Percentiles rank a stretch among this genome's conserved stretches.
Evolutionary conservation across 208 protist species (phyloP).

Genomic region (Wallacemonas rigidus): DNA sequence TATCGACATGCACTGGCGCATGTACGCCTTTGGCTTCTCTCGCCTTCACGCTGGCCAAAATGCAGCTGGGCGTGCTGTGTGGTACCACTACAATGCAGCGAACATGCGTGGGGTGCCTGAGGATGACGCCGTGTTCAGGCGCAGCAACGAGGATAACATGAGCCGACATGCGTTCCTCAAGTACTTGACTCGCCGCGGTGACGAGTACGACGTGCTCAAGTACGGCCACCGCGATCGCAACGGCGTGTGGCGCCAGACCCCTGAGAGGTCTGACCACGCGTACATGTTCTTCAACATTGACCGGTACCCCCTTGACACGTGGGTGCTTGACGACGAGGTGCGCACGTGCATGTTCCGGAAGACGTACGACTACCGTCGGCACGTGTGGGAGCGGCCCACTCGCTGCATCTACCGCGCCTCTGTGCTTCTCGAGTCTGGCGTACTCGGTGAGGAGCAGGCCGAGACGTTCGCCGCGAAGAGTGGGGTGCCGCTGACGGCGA

Average conservation of each 20-base stretch:
- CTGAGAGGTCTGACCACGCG: slow-evolving; percentile 10
- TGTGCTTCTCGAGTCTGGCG: slow-evolving; percentile 22
- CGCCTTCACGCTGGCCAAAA: slow-evolving; percentile 1
- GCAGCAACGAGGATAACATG: slow-evolving; percentile 26
- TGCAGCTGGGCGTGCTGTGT: not conserved
- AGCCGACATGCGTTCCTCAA: slow-evolving; percentile 20
- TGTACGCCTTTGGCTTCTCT: slow-evolving; percentile 35
- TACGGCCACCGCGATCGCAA: slow-evolving; percentile 10
- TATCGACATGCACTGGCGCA: slow-evolving; percentile 40
- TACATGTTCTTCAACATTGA: slow-evolving; percentile 28
- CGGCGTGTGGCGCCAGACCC: slow-evolving; percentile 21
- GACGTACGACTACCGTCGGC: slow-evolving; percentile 23
- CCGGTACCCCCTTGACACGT: slow-evolving; percentile 29
- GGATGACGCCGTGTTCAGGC: not conserved
- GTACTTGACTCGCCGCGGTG: slow-evolving; percentile 9
- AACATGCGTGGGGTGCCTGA: slow-evolving; percentile 21
- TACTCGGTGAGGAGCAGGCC: slow-evolving; percentile 26
- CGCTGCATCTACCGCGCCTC: slow-evolving; percentile 16
- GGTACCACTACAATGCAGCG: slow-evolving; percentile 29
- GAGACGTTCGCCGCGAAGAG: too few relatives aligned
- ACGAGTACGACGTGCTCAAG: slow-evolving; percentile 24
- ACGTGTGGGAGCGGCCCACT: slow-evolving; percentile 9
- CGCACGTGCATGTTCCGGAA: slow-evolving; percentile 25
- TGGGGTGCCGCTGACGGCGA: slow-evolving; percentile 2
- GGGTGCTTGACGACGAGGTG: slow-evolving; percentile 30